Conservation (phyloP, 1,139 yeast species). For the Nadsonia starkeyi-henricii region DNA sequence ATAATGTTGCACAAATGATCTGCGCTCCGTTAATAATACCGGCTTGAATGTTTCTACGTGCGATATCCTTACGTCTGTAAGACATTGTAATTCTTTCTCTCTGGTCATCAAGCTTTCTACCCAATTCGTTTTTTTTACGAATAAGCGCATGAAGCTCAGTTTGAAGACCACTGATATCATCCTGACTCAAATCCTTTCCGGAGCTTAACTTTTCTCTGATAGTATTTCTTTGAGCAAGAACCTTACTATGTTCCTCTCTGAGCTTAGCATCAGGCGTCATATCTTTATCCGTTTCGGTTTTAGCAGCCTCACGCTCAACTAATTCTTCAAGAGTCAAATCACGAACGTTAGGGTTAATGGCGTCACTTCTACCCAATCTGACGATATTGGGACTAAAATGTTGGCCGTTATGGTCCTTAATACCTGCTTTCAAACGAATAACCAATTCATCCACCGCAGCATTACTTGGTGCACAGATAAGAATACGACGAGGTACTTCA, state of each 20-base stretch:
- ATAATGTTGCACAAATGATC: constrained; percentile 79
- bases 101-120: constrained; percentile 60
- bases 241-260: constrained; percentile 38
- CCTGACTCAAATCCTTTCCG: constrained; percentile 12
- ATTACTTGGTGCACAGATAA: constrained; percentile 96
- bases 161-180: constrained; percentile 12
- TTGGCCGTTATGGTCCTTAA: constrained; percentile 41
- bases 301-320: constrained; percentile 46
- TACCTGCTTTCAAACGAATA: constrained; percentile 67
- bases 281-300: constrained; percentile 23
- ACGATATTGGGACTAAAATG: constrained; percentile 55
- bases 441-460: constrained; percentile 98
- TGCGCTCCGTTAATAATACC: constrained; percentile 65
- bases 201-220: constrained; percentile 29
- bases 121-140: constrained; percentile 50
- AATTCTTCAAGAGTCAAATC: constrained; percentile 80
- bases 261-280: constrained; percentile 31
- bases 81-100: constrained; percentile 53
- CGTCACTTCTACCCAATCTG: constrained; percentile 86
- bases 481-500: constrained; percentile 35
- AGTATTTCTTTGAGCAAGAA: constrained; percentile 37
- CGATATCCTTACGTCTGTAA: constrained; percentile 63
- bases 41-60: constrained; percentile 60
- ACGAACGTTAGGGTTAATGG: constrained; percentile 66
- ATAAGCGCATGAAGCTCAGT: constrained; percentile 34